Conservation (phyloP, 2,329 filamentous ascomycete species). For the Chaetothyriales sp. region DNA sequence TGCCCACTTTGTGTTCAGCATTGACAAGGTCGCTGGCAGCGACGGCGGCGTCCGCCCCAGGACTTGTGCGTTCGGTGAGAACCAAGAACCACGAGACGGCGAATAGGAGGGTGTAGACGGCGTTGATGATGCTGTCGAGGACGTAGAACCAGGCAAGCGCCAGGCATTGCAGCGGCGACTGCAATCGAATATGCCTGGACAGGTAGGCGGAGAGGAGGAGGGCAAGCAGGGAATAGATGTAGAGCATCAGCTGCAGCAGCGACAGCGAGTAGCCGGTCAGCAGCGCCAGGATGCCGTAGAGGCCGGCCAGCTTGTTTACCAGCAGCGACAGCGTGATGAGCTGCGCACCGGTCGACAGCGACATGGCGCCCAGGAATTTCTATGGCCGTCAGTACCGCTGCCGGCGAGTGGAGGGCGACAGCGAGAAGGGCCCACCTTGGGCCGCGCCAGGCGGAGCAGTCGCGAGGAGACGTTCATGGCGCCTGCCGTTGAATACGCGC, state of each 20-base stretch:
- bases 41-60: conserved; percentile 44
- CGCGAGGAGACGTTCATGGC: conserved; percentile 22
- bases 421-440: conserved; percentile 26
- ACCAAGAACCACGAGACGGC: conserved; percentile 75
- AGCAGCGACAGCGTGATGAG: conserved; percentile 70
- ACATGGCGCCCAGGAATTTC: conserved; percentile 76
- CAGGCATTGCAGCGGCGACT: conserved; percentile 65
- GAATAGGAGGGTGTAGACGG: conserved; percentile 68
- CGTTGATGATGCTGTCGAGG: conserved; percentile 69
- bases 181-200: conserved; percentile 64
- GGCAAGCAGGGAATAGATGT: conserved; percentile 68
- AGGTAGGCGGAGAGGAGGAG: conserved; percentile 57
- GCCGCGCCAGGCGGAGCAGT: conserved; percentile 37
- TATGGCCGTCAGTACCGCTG: conserved; percentile 26
- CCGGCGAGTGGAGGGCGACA: neutral
- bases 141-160: conserved; percentile 75
- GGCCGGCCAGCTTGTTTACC: conserved; percentile 82
- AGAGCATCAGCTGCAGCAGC: conserved; percentile 74
- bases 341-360: conserved; percentile 72
- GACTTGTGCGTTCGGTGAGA: conserved; percentile 38
- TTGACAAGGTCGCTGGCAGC: conserved; percentile 52
- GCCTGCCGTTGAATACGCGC: neutral
- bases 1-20: conserved; percentile 47
- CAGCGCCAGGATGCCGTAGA: conserved; percentile 81
- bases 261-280: conserved; percentile 77